Percentiles rank a stretch among this genome's conserved stretches.
Evolutionary conservation across 805 yeast species (phyloP).

Genomic region (Candida methanosorbosa): DNA sequence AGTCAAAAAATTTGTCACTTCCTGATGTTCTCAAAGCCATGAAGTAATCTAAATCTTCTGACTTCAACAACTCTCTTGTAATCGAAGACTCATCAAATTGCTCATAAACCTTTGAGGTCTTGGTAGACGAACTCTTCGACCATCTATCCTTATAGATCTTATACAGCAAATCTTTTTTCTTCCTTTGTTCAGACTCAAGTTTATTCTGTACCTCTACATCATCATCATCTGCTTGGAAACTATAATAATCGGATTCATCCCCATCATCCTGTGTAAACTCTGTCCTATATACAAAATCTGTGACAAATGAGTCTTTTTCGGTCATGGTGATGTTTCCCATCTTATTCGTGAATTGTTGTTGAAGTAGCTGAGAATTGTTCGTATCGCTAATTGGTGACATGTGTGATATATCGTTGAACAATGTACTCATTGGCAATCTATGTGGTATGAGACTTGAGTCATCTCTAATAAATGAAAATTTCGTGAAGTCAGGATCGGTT

Average conservation of each 20-base stretch:
- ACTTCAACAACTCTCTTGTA: conserved; percentile 27
- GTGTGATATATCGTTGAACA: conserved; percentile 43
- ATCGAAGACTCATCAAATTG: conserved; percentile 1
- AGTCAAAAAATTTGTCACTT: conserved; percentile 8
- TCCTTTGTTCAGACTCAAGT: conserved; percentile 3
- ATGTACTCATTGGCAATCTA: conserved; percentile 35
- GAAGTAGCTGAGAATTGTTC: conserved; percentile 5
- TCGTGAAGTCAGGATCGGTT: conserved; percentile 56
- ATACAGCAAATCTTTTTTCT: conserved; percentile 1
- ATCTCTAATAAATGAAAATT: conserved; percentile 60
- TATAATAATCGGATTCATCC: background rate
- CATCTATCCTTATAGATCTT: conserved; percentile 8
- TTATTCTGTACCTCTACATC: background rate
- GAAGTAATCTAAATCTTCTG: conserved; percentile 20
- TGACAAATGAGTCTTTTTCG: conserved; percentile 2
- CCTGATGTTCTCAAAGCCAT: conserved; percentile 9
- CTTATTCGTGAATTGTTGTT: background rate
- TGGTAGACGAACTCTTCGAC: conserved; percentile 2
- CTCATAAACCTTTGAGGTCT: background rate
- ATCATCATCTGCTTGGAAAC: conserved; percentile 2
- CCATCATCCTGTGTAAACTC: conserved; percentile 2
- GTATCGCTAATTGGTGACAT: conserved; percentile 39
- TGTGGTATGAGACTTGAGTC: conserved; percentile 54
- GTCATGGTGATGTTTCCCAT: no score
- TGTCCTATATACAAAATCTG: conserved; percentile 7